phyloP scores from a whole-genome alignment of 768 basidiomycete species.

The Naganishia randhawae region DNA sequence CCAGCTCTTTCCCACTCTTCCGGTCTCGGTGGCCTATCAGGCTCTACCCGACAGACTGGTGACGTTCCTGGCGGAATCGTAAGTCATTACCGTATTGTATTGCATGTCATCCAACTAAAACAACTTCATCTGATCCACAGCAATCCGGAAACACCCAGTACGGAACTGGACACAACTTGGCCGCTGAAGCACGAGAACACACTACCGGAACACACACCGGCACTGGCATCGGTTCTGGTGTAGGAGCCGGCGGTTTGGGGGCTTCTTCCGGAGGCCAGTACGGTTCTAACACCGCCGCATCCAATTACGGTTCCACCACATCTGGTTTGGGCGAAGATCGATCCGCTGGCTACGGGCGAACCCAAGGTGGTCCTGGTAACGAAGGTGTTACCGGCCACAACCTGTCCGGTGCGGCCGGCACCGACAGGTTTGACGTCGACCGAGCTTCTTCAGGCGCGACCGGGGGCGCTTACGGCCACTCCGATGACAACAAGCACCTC shows the following conservation, averaged over 20 bases:
- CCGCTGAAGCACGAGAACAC: slow-evolving; percentile 15
- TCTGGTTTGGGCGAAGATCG: slow-evolving; percentile 14
- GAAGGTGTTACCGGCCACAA: slow-evolving; percentile 5
- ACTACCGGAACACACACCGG: slow-evolving; percentile 17
- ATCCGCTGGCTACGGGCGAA: slow-evolving; percentile 25
- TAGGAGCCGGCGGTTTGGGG: not conserved
- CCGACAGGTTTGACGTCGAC: slow-evolving; percentile 29
- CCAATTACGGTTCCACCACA: slow-evolving; percentile 14
- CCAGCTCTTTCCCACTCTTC: not conserved
- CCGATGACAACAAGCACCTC: slow-evolving; percentile 7
- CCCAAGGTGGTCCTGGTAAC: slow-evolving; percentile 25
- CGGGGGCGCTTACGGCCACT: slow-evolving; percentile 5
- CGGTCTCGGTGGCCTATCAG: not conserved
- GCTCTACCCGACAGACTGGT: slow-evolving; percentile 7
- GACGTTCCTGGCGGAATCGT: slow-evolving; percentile 24
- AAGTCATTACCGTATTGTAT: not conserved
- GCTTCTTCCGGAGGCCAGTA: slow-evolving; percentile 12
- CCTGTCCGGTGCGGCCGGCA: slow-evolving; percentile 27
- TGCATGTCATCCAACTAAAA: not conserved
- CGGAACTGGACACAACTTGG: slow-evolving; percentile 26
- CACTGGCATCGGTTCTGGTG: slow-evolving; percentile 3
- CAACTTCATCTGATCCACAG: not conserved
- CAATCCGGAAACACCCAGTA: slow-evolving; percentile 22
- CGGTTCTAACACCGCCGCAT: slow-evolving; percentile 28
- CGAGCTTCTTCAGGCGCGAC: slow-evolving; percentile 8